A percentile compares a stretch with the other conserved stretches of the same genome.
phyloP scores from a whole-genome alignment of 345 rosid genomes.

The Aethionema arabicum region DNA sequence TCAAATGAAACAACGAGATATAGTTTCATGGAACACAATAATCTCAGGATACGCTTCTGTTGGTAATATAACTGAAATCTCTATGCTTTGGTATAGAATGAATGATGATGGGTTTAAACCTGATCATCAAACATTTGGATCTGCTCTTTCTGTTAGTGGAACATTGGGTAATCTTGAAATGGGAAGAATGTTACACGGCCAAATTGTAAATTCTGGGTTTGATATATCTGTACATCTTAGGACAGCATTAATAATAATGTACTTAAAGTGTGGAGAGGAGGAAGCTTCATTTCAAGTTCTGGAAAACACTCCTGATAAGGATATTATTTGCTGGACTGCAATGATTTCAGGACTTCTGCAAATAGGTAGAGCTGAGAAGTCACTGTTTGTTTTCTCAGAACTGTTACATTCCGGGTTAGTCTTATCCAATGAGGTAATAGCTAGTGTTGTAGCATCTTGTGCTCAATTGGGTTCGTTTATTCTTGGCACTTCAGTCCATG shows the following conservation, averaged over 20 bases:
- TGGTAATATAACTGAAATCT: constrained; percentile 40
- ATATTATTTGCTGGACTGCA: constrained; percentile 71
- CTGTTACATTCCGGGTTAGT: constrained; percentile 51
- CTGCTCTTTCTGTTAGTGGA: constrained; percentile 42
- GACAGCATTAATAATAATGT: constrained; percentile 63
- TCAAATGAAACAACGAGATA: constrained; percentile 47
- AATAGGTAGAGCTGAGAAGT: constrained; percentile 55
- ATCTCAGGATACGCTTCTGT: constrained; percentile 46
- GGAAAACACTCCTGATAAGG: constrained; percentile 43
- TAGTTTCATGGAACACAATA: constrained; percentile 59
- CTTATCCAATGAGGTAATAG: constrained; percentile 59
- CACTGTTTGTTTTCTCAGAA: constrained; percentile 46
- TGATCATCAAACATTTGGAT: constrained; percentile 52
- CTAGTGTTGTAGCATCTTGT: constrained; percentile 66
- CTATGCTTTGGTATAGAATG: constrained; percentile 46
- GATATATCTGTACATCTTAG: constrained; percentile 50
- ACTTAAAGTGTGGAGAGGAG: constrained; percentile 57
- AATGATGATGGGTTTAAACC: constrained; percentile 42
- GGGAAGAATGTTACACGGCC: constrained; percentile 61
- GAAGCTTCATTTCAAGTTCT: constrained; percentile 49
- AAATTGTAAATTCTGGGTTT: constrained; percentile 49
- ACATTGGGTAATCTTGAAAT: constrained; percentile 39
- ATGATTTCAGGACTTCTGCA: constrained; percentile 81
- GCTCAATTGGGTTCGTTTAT: constrained; percentile 53
- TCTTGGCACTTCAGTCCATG: constrained; percentile 66